Base-by-base conservation (phyloP, 768 basidiomycete species). In the Cystofilobasidium capitatum region DNA sequence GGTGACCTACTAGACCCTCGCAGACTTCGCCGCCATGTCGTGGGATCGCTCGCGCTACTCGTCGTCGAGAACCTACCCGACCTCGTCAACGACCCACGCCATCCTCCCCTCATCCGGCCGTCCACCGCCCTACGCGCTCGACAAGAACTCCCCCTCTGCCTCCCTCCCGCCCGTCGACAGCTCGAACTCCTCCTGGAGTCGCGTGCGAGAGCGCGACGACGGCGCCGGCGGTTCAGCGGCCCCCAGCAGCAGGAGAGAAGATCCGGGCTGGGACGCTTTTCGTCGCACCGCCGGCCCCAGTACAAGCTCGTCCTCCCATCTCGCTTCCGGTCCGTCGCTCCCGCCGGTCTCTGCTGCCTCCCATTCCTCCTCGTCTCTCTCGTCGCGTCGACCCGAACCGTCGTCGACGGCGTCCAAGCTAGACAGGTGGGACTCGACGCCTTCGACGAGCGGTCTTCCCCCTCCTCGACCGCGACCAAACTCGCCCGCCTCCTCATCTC, bases 221-320 rank as follows among this genome's bases (percentile, higher is more conserved):
- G 51, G 5, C 45, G 45, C 8, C 45, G 45, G 20, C 45, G 24
- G 49, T 17, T 17, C 29, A 26, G 17, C 51, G 29, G 17, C 29
- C 51, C 14, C 29, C 5, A 12, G 29, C 24, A 4, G 6, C 8
- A 31, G 51, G 51, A 8, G 51, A 12, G 51, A 55, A 13, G 51
- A 55, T 20, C 51, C 51, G 13, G 51, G 51, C 29, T 55, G 51
- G 51, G 51, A 55, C 29, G 51, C 51, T 1, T 55, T 55, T 14
- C 51, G 51, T 26, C 51, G 51, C 26, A 55, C 29, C 51, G 51
- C n/a, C n/a, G n/a, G n/a, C n/a, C n/a, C n/a, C n/a, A n/a, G n/a
- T n/a, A n/a, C n/a, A n/a, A n/a, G 51, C 51, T 55, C 51, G 29
- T 33, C 51, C 14, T 33, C 51, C 45, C 45, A 49, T 24, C 6